Conservation (phyloP, 371 early-diverging fungal genomes). For the Choanephora cucurbitarum region DNA sequence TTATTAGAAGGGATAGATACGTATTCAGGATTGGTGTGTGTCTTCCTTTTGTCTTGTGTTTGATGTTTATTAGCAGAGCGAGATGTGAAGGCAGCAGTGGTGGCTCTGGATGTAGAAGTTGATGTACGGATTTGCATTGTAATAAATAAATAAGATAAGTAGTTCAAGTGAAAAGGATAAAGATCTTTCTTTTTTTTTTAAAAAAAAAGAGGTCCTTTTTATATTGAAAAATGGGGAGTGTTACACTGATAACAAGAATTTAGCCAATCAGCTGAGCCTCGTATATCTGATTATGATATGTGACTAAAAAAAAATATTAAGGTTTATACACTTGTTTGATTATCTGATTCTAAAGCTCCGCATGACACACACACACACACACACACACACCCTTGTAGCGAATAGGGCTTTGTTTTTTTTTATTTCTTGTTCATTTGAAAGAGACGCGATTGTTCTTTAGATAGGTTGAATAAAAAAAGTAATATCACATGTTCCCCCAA, state of each 20-base stretch:
- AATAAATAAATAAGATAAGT: conserved; percentile 5
- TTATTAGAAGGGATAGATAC: conserved; percentile 4
- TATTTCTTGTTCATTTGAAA: not conserved
- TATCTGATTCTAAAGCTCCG: conserved; percentile 32
- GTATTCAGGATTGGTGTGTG: not conserved
- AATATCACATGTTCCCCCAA: no score
- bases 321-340: conserved; percentile 18
- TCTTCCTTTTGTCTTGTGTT: not conserved
- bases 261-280: conserved; percentile 20
- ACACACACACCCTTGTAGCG: not conserved
- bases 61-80: conserved; percentile 11
- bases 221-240: not conserved
- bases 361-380: no score
- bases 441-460: no score
- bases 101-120: conserved; percentile 20
- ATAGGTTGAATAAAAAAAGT: no score
- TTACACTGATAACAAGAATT: no score
- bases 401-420: not conserved
- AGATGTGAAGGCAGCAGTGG: conserved; percentile 6
- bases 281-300: conserved; percentile 31
- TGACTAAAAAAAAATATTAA: conserved; percentile 19
- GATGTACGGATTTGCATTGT: conserved; percentile 24
- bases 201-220: conserved; percentile 4
- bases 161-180: conserved; percentile 8
- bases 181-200: conserved; percentile 13